Conservation (phyloP, 2,329 filamentous ascomycete genomes). For the Xylaria sp. region DNA sequence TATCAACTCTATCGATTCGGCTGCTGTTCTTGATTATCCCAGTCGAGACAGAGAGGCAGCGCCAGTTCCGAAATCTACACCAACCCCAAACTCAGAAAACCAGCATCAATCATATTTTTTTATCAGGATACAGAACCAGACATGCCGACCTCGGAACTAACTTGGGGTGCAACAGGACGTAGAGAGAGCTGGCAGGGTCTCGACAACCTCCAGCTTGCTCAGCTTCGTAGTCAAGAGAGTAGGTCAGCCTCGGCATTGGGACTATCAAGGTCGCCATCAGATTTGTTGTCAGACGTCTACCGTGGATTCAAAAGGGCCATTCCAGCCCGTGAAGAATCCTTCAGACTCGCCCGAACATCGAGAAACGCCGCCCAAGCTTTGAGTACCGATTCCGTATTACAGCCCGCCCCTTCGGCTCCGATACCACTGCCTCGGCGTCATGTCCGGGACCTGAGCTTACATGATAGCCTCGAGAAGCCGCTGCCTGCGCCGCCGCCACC, state of each 20-base stretch:
- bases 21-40: slow-evolving; percentile 10
- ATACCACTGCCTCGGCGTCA: slow-evolving; percentile 53
- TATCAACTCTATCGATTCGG: not conserved
- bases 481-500: slow-evolving; percentile 64
- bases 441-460: slow-evolving; percentile 65
- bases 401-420: slow-evolving; percentile 34
- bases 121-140: not conserved
- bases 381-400: slow-evolving; percentile 39
- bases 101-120: not conserved
- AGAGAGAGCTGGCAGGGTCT: slow-evolving; percentile 48
- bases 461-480: slow-evolving; percentile 68
- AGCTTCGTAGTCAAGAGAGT: slow-evolving; percentile 50
- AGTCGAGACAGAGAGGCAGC: slow-evolving; percentile 23
- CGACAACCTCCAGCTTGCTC: slow-evolving; percentile 57
- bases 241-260: slow-evolving; percentile 42
- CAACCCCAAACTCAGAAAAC: not conserved
- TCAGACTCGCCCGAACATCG: slow-evolving; percentile 58
- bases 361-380: slow-evolving; percentile 54
- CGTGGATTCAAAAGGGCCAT: slow-evolving; percentile 63
- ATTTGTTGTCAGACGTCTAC: slow-evolving; percentile 64
- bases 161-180: slow-evolving; percentile 43
- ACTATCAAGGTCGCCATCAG: slow-evolving; percentile 55
- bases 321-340: slow-evolving; percentile 56
- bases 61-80: not conserved
- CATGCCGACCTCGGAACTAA: slow-evolving; percentile 49